Percentiles rank a stretch among this genome's conserved stretches.
phyloP scores from a whole-genome alignment of 1,284 basidiomycete species.

The Tausonia pullulans region DNA sequence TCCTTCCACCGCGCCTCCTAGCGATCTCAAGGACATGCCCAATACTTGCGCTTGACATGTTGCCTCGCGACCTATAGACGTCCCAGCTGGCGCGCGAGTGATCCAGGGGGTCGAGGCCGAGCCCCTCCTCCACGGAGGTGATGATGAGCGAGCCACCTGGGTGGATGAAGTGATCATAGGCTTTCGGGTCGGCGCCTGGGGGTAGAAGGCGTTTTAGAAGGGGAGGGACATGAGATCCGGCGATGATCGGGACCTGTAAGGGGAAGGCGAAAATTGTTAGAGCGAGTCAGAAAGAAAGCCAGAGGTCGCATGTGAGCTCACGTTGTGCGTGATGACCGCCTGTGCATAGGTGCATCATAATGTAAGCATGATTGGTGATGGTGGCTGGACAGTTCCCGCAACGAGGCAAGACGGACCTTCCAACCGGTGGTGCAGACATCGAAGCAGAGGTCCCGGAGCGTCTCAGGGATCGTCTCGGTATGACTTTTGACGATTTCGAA shows the following conservation, averaged over 20 bases:
- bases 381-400: too few relatives aligned
- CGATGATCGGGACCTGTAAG: too few relatives aligned
- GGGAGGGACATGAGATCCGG: not conserved
- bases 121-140: conserved; percentile 17
- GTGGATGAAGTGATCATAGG: conserved; percentile 20
- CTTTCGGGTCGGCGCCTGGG: conserved; percentile 2
- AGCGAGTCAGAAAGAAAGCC: too few relatives aligned
- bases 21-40: conserved; percentile 19
- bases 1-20: conserved; percentile 15
- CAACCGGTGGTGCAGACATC: conserved; percentile 20
- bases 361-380: too few relatives aligned
- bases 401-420: conserved; percentile 7
- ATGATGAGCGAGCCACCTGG: conserved; percentile 21
- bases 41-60: conserved; percentile 19
- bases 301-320: too few relatives aligned
- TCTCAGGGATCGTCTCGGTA: conserved; percentile 19
- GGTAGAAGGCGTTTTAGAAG: conserved; percentile 1
- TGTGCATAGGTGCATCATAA: too few relatives aligned
- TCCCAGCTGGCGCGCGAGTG: conserved; percentile 20
- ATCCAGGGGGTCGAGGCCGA: conserved; percentile 15
- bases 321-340: too few relatives aligned
- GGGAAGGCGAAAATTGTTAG: too few relatives aligned
- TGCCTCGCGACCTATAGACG: conserved; percentile 20
- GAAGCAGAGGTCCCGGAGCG: conserved; percentile 19
- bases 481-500: conserved; percentile 20